These are phyloP conservation scores for Aspergillus sp. DNA, from an alignment of 2,329 filamentous ascomycete genomes.

Conservation along the genomic window DNA sequence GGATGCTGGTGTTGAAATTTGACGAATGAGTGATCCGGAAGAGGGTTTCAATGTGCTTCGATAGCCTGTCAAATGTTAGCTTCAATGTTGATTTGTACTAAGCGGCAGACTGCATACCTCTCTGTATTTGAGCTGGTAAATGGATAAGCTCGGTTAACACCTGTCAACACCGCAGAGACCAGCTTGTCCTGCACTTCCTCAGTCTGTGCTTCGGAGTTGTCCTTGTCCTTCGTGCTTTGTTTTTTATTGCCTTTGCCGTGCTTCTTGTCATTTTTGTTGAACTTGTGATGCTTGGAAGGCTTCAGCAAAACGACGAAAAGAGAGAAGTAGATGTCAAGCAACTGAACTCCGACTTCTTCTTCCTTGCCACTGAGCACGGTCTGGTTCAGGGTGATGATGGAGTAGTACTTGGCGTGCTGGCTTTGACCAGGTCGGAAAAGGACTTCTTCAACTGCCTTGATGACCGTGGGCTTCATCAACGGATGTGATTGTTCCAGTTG, in stretches of 20 bases:
- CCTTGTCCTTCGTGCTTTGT: constrained; percentile 49
- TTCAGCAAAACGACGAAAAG: constrained; percentile 83
- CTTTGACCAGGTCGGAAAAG: constrained; percentile 85
- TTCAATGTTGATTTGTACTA: neutral
- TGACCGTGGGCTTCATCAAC: constrained; percentile 87
- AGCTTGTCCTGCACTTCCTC: constrained; percentile 85
- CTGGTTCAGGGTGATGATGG: constrained; percentile 94
- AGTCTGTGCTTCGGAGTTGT: constrained; percentile 45
- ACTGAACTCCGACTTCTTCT: constrained; percentile 72
- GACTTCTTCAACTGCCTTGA: constrained; percentile 83
- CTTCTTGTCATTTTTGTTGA: constrained; percentile 32
- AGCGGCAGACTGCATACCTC: constrained; percentile 51
- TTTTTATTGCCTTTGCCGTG: constrained; percentile 37
- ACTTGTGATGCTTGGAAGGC: constrained; percentile 46
- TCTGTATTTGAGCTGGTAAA: constrained; percentile 81
- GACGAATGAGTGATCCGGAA: constrained; percentile 96
- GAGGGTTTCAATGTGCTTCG: constrained; percentile 86
- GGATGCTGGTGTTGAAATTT: constrained; percentile 98
- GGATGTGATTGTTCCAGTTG: constrained; percentile 88
- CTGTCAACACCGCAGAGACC: constrained; percentile 85
- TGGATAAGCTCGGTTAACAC: constrained; percentile 93
- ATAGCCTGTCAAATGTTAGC: constrained; percentile 56
- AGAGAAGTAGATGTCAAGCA: constrained; percentile 89
- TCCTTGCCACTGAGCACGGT: constrained; percentile 87
- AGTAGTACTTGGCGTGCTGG: constrained; percentile 88